Base-by-base conservation (phyloP, 352 stramenopile genomes). In the Globisporangium nodosum region DNA sequence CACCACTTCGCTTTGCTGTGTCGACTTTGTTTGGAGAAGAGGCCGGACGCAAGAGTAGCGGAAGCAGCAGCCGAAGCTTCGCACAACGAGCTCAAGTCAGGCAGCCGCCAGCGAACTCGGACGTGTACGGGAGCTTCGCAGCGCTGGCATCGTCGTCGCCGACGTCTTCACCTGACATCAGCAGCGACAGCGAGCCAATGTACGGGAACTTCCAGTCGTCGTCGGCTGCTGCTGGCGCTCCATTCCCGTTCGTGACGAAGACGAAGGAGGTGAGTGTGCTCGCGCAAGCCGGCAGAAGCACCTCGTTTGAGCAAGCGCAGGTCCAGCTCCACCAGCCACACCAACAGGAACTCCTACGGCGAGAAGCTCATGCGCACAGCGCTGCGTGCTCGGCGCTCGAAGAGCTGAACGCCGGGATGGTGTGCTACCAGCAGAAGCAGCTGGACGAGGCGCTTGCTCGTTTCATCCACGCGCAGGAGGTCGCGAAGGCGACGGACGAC, bases 391-490 rank as follows among this genome's bases (percentile, higher is more conserved):
- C 78, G 3, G 73, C 83, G 3, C 52, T 93, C 15, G 69, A 87
- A 11, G 77, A 91, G 43, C 68, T 91, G 16, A 88, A 93, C 49
- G 65, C 76, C 11, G 83, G 83, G 6, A 93, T 93, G 83, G 66
- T 76, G 30, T 79, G 80, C 58, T 93, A 89, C 69, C 85, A 88
- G 50, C 66, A 86, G 52, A 83, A 87, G 30, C 68, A 65, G 13
- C 49, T 90, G 31, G 73, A 90, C 52, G 74, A 87, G 13, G 84
- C 81, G 3, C 54, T 92, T 21, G 50, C 74, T 1, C 77, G 74
- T 6, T 93, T 91, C 46, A 81, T 87, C 47, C 63, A 79, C 13
- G 84, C 84, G 0, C 74, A 83, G 27, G 76, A 88, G 58, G 69
- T 76, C 27, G 81, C 84, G 0, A 69, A 77, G 16, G 49, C 56